phyloP scores from a whole-genome alignment of 108 stramenopile genomes.

The Pseudonitzschia multistriata region DNA sequence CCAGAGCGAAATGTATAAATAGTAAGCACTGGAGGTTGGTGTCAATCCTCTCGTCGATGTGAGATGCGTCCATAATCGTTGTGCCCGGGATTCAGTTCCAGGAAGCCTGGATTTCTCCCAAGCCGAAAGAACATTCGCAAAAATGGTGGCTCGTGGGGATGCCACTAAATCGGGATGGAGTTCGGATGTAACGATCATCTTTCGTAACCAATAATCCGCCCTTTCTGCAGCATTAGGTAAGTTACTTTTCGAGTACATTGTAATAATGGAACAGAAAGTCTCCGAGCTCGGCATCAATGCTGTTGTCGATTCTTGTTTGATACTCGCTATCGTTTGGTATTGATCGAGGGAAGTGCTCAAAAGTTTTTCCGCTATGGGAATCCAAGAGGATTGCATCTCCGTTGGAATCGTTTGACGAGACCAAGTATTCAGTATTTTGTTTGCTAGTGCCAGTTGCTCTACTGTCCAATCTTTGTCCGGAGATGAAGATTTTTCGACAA shows the following conservation, averaged over 20 bases:
- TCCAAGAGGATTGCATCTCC: conserved; percentile 1
- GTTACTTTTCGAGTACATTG: conserved; percentile 4
- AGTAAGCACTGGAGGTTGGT: conserved; percentile 16
- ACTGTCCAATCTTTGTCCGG: background rate
- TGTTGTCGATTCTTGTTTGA: background rate
- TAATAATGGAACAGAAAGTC: conserved; percentile 6
- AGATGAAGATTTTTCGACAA: conserved; percentile 3
- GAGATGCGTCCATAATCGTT: conserved; percentile 14
- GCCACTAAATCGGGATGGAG: background rate
- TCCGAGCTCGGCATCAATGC: conserved; percentile 1
- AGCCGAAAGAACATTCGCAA: conserved; percentile 24
- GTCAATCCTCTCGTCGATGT: conserved; percentile 5
- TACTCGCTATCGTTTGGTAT: background rate
- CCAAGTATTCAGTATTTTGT: background rate
- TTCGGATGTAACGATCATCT: conserved; percentile 16
- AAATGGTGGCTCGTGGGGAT: conserved; percentile 25
- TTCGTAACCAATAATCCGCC: conserved; percentile 34
- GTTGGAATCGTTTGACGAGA: conserved; percentile 5
- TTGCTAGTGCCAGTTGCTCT: conserved; percentile 9
- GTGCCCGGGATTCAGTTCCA: conserved; percentile 12
- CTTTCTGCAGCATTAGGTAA: conserved; percentile 21
- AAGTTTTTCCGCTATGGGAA: conserved; percentile 1
- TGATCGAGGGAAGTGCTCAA: background rate
- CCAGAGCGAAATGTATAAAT: conserved; percentile 30
- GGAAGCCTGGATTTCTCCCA: conserved; percentile 24